phyloP scores from a whole-genome alignment of 495 filamentous ascomycete genomes.

The Astrocystis sublimbata region DNA sequence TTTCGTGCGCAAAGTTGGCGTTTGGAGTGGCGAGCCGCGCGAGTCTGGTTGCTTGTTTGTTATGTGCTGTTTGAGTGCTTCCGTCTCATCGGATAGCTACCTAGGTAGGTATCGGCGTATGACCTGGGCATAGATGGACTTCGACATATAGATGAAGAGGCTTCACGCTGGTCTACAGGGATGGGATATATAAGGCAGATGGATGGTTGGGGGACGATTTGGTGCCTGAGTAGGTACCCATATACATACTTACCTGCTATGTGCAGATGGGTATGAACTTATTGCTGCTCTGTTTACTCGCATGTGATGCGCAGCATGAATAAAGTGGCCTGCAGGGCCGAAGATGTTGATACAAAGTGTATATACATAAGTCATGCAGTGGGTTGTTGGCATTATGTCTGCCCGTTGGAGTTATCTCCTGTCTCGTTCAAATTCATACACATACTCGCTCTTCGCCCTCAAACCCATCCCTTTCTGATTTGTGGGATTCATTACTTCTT shows the following conservation, averaged over 20 bases:
- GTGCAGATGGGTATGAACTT: too few relatives aligned
- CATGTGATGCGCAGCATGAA: background rate
- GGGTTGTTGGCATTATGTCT: background rate
- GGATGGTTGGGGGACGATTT: background rate
- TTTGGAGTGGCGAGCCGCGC: background rate
- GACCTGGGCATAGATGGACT: background rate
- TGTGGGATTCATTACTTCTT: too few relatives aligned
- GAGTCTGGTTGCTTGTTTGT: background rate
- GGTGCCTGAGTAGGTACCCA: background rate
- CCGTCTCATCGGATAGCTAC: too few relatives aligned
- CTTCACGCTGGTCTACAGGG: background rate
- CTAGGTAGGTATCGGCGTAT: background rate
- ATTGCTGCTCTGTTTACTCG: slow-evolving; percentile 3
- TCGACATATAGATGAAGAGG: slow-evolving; percentile 1
- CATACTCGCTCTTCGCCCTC: too few relatives aligned
- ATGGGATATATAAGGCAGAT: background rate
- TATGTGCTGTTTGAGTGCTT: background rate
- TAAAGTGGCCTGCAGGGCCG: background rate
- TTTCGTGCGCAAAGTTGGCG: background rate
- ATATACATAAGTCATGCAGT: background rate
- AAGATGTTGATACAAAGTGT: slow-evolving; percentile 6
- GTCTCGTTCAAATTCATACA: background rate
- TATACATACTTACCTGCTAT: too few relatives aligned
- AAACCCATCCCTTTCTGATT: too few relatives aligned
- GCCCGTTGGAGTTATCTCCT: background rate